Evolutionary conservation across 2,329 filamentous ascomycete species (phyloP).

Genomic region (Ophiostoma ulmi): DNA sequence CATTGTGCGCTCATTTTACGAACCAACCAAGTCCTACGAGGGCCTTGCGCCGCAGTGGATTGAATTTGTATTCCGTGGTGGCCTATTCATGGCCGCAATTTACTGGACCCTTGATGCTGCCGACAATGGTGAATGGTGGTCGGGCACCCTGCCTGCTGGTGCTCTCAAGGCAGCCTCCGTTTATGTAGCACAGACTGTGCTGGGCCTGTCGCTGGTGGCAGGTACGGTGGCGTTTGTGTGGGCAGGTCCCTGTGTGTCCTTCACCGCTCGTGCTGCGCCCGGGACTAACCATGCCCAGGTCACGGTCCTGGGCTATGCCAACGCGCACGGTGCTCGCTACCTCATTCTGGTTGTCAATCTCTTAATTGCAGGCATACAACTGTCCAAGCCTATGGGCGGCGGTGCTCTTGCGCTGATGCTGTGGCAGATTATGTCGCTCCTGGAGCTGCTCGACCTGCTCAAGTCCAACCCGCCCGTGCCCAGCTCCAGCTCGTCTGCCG

Average conservation of each 20-base stretch:
- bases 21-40: constrained; percentile 79
- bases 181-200: constrained; percentile 70
- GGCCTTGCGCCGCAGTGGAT: constrained; percentile 82
- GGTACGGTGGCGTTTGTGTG: constrained; percentile 81
- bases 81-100: constrained; percentile 67
- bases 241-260: constrained; percentile 76
- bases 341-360: constrained; percentile 77
- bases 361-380: constrained; percentile 67
- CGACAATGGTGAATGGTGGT: constrained; percentile 78
- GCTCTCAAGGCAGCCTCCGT: constrained; percentile 69
- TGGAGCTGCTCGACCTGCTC: constrained; percentile 59
- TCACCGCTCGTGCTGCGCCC: constrained; percentile 50
- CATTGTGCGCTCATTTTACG: constrained; percentile 73
- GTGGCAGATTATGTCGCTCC: constrained; percentile 82
- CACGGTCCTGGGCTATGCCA: constrained; percentile 83
- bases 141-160: constrained; percentile 47
- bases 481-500: neutral
- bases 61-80: constrained; percentile 68
- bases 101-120: constrained; percentile 91
- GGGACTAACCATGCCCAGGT: constrained; percentile 50
- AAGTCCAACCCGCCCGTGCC: constrained; percentile 38
- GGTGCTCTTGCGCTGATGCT: constrained; percentile 76
- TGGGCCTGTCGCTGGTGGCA: constrained; percentile 75
- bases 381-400: constrained; percentile 92
- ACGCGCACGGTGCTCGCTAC: constrained; percentile 87